Percentiles rank a stretch among this genome's conserved stretches.
Evolutionary conservation across 106 monocot species (phyloP).

Genomic region (Xerophyta viscosa): DNA sequence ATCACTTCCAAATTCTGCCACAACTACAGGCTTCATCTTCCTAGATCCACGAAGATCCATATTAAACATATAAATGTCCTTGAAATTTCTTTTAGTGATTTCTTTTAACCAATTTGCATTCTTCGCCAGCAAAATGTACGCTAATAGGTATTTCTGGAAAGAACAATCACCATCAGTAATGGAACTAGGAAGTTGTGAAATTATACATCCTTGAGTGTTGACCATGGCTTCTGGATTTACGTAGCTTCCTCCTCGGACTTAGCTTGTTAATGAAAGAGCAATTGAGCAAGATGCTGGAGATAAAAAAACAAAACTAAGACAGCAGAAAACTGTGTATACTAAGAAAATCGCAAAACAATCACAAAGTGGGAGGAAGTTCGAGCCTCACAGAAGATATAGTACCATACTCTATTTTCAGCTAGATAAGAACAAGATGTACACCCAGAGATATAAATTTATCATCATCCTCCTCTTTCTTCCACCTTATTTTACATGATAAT

Average conservation of each 20-base stretch:
- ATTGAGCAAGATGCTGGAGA: background rate
- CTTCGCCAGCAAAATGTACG: slow-evolving; percentile 36
- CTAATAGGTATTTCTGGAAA: slow-evolving; percentile 32
- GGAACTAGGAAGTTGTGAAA: slow-evolving; percentile 21
- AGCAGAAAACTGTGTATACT: too few species aligned
- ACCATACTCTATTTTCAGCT: too few species aligned
- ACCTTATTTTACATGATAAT: too few species aligned
- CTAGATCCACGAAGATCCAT: slow-evolving; percentile 10
- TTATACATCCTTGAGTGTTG: slow-evolving; percentile 20
- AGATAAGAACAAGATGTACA: too few species aligned
- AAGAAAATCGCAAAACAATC: too few species aligned
- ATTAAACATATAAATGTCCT: slow-evolving; percentile 10
- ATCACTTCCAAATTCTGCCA: slow-evolving; percentile 9
- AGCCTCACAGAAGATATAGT: too few species aligned
- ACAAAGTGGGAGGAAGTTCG: too few species aligned
- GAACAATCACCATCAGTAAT: slow-evolving; percentile 21
- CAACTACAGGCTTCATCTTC: slow-evolving; percentile 13
- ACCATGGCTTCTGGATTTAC: slow-evolving; percentile 20
- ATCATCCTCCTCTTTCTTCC: too few species aligned
- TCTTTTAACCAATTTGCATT: slow-evolving; percentile 25
- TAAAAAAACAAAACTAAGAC: background rate
- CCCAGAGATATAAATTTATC: too few species aligned
- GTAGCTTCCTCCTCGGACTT: slow-evolving; percentile 1
- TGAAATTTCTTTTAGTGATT: slow-evolving; percentile 5
- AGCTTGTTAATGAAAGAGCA: background rate